Percentiles rank a stretch among this genome's conserved stretches.
These are phyloP conservation scores for Fremontodendron californicum DNA, from an alignment of 345 rosid species.

Conservation along the genomic window DNA sequence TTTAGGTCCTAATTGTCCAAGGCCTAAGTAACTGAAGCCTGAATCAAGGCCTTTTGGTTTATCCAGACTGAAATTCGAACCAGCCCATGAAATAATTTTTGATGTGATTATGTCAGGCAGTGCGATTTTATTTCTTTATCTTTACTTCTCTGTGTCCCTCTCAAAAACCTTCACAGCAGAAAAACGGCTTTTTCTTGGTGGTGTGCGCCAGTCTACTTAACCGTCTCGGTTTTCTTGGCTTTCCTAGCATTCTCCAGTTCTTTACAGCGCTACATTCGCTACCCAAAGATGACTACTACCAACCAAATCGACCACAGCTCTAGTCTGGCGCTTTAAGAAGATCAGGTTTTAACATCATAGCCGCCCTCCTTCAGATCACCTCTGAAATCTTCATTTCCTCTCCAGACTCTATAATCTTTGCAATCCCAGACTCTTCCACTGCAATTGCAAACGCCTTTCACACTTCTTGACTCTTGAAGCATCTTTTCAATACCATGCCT, in stretches of 20 bases:
- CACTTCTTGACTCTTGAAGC: constrained; percentile 49
- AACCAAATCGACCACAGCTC: constrained; percentile 20
- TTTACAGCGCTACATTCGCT: constrained; percentile 38
- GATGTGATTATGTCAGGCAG: neutral
- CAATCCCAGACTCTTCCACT: constrained; percentile 55
- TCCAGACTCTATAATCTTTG: constrained; percentile 61
- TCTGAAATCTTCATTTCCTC: constrained; percentile 57
- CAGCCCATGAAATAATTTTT: neutral
- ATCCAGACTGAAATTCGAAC: neutral
- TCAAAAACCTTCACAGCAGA: neutral
- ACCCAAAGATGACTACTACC: constrained; percentile 5
- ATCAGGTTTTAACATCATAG: constrained; percentile 57
- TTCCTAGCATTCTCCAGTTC: constrained; percentile 65
- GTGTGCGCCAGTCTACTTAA: constrained; percentile 49
- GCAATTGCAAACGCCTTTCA: constrained; percentile 39
- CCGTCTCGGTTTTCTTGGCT: constrained; percentile 53
- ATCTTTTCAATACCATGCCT: constrained; percentile 61
- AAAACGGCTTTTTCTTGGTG: constrained; percentile 26
- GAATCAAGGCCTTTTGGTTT: neutral
- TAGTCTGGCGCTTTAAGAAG: constrained; percentile 41
- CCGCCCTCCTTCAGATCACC: constrained; percentile 50
- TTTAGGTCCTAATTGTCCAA: neutral
- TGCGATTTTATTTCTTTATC: neutral
- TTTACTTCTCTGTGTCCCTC: neutral
- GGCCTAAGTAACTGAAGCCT: neutral